Base-by-base conservation (phyloP, 2,329 filamentous ascomycete genomes). In the Claviceps digitariae region DNA sequence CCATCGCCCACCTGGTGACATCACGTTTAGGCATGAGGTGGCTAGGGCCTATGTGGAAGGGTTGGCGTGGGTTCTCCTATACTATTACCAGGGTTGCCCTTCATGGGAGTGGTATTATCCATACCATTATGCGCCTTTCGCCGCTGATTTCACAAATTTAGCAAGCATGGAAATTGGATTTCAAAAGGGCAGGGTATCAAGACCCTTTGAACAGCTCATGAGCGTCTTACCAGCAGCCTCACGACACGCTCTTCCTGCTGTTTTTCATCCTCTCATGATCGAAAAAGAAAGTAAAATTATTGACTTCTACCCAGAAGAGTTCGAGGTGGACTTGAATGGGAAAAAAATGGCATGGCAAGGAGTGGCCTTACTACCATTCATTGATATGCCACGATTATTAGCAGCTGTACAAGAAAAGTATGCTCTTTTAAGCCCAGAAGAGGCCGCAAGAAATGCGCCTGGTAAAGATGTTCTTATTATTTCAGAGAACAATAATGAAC, bases 51-150 rank as follows among this genome's bases (percentile, higher is more conserved):
- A 98, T 66, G 90, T 91, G 13, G 90, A 97, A 72, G 93, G 93
- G 38, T 78, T 98, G 10, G 86, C 86, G 23, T 98, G 94, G 93
- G 93, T 98, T 41, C 74, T 98, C 50, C 76, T 90, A 38, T 98
- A 98, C 70, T 98, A 98, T 67, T 95, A 96, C 68, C 93, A 98
- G 69, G 93, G 93, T 27, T 98, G 93, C 62, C 90, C 93, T 23
- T 96, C 90, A 0, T 98, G 94, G 93, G 94, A 91, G 51, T 98
- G 93, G 93, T 98, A 93, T 67, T 98, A 96, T 64, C 93, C 93
- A 0, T 95, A 97, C 64, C 93, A 98, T 66, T 98, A 98, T 66
- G 94, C 93, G 1, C 93, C 94, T 3, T 98, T 98, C 66, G 93
- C 93, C 2, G 87, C 90, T 51, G 93, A 98, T 67, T 98, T 98